phyloP scores from a whole-genome alignment of 23 red algal species.

The Gracilaria domingensis region DNA sequence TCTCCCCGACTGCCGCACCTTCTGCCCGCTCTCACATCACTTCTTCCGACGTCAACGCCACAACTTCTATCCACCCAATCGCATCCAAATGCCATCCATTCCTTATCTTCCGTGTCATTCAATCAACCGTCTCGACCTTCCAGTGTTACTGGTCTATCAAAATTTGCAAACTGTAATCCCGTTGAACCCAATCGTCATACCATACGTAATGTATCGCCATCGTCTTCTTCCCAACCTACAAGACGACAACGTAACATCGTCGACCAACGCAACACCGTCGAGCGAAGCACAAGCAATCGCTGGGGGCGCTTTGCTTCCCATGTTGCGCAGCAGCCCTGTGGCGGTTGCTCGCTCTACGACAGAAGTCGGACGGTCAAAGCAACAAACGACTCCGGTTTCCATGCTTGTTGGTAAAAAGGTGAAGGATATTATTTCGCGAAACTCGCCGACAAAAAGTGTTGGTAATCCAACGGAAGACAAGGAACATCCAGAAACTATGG shows the following conservation, averaged over 20 bases:
- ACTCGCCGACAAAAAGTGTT: background rate
- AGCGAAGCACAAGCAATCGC: conserved; percentile 1
- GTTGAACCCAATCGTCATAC: background rate
- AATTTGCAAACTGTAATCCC: background rate
- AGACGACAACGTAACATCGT: background rate
- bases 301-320: background rate
- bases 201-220: background rate
- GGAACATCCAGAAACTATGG: background rate
- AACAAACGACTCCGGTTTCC: background rate
- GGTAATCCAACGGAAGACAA: background rate
- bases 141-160: background rate
- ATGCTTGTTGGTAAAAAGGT: conserved; percentile 45
- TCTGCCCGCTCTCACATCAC: background rate
- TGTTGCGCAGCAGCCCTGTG: conserved; percentile 48
- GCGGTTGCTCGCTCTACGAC: conserved; percentile 2
- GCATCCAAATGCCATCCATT: background rate
- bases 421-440: conserved; percentile 13
- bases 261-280: background rate
- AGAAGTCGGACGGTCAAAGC: background rate
- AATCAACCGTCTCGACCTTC: background rate
- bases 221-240: background rate
- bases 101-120: background rate
- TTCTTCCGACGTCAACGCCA: background rate
- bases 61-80: background rate
- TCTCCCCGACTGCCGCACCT: background rate